Evolutionary conservation across 2,329 filamentous ascomycete species (phyloP).

Genomic region (Neofusicoccum cordaticola): DNA sequence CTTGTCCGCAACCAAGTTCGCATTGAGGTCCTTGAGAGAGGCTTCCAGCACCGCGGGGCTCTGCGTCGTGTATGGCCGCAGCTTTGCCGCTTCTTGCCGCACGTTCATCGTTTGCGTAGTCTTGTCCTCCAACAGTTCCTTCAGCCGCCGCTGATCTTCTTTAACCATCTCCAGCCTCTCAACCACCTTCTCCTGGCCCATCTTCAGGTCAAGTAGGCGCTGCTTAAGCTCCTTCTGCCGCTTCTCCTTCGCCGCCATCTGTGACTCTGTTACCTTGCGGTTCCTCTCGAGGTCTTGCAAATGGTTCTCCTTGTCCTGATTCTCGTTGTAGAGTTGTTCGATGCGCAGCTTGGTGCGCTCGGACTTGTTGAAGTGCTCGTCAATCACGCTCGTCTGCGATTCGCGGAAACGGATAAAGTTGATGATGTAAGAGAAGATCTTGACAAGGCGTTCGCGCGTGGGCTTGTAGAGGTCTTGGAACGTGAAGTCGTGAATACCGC

Average conservation of each 20-base stretch:
- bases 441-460: conserved; percentile 83
- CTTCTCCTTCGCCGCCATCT: conserved; percentile 79
- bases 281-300: conserved; percentile 79
- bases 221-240: conserved; percentile 86
- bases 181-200: conserved; percentile 78
- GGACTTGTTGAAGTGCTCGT: conserved; percentile 88
- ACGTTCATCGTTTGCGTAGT: conserved; percentile 67
- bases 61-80: conserved; percentile 88
- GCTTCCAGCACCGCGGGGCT: conserved; percentile 81
- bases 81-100: conserved; percentile 81
- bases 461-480: conserved; percentile 91
- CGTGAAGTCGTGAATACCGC: conserved; percentile 88
- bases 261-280: conserved; percentile 73
- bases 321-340: conserved; percentile 79
- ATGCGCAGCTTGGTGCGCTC: conserved; percentile 84
- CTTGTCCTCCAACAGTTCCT: conserved; percentile 68
- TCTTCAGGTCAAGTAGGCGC: conserved; percentile 73
- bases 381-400: conserved; percentile 83
- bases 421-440: conserved; percentile 96
- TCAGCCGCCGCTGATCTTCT: conserved; percentile 73
- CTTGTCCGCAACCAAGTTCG: conserved; percentile 75
- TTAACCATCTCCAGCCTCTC: conserved; percentile 81
- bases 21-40: conserved; percentile 75
- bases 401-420: conserved; percentile 98
- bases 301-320: conserved; percentile 79